Base-by-base conservation (phyloP, 441 rosid species). In the Bocquillonia castaneifolia region DNA sequence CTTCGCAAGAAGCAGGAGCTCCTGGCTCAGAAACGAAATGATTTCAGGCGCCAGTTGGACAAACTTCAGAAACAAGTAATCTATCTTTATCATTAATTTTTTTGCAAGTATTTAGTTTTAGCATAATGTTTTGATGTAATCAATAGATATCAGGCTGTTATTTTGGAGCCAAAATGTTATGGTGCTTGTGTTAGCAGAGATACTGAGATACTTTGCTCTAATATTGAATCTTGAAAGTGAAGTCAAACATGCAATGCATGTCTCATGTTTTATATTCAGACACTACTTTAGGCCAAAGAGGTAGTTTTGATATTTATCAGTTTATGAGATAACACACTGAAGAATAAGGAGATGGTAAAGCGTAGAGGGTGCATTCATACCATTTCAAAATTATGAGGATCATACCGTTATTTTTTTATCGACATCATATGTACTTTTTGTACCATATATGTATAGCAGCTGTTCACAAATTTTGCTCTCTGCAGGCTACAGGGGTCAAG, bases 1-100 rank as follows among this genome's bases (percentile, higher is more conserved):
- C 84, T 95, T 14, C 90, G 92, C 59, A 89, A 87, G 85, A 95
- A 89, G 82, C 99, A 83, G 78, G 92, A 92, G 80, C 73, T 89
- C 83, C 84, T 92, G 80, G 99, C 85, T 71, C 91, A 84, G 87
- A 92, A 91, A 79, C 86, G 96, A 64, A 85, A 76, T 45, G 89
- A 92, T 70, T 92, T 89, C 74, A 84, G 86, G 66, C 89, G 82
- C 59, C 78, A 86, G 73, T 76, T 95, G 88, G 84, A 86, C 50
- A 81, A 82, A 61, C 83, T 91, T 69, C 76, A 79, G 74, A 95
- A 86, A 87, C 98, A 95, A 68, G 99, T 92, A 82, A 67, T 68
- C 37, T 54, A 0, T 71, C 67, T 45, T 75, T 62, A 37, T 53
- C 67, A 39, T 66, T 57, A 36, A 47, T 60, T 40, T 34, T 66